Conservation (phyloP, 2,329 filamentous ascomycete species). For the Neocatenulostroma microsporum region DNA sequence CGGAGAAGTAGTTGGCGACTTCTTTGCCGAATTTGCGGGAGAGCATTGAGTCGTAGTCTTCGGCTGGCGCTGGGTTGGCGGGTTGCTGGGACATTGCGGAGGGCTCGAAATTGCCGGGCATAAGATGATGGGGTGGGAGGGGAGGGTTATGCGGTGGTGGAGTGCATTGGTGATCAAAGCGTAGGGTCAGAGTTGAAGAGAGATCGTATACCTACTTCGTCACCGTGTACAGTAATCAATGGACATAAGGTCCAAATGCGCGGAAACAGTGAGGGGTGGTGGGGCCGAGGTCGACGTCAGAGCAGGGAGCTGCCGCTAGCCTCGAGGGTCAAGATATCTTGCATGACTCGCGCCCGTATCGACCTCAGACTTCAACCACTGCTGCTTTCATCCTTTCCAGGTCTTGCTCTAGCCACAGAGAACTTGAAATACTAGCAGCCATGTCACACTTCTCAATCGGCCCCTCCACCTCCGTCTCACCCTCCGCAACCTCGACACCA, state of each 20-base stretch:
- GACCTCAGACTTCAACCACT: neutral
- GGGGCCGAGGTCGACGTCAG: slow-evolving; percentile 1
- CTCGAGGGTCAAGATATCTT: neutral
- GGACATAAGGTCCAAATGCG: neutral
- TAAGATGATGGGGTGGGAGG: neutral
- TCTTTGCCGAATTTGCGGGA: slow-evolving; percentile 71
- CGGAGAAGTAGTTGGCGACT: slow-evolving; percentile 74
- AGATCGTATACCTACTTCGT: neutral
- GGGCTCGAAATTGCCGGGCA: slow-evolving; percentile 8
- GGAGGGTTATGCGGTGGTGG: slow-evolving; percentile 1
- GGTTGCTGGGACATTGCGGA: slow-evolving; percentile 24
- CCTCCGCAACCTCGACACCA: slow-evolving; percentile 33
- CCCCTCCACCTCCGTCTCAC: slow-evolving; percentile 8
- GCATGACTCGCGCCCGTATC: slow-evolving; percentile 1
- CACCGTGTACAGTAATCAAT: slow-evolving; percentile 5
- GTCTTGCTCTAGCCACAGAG: no score
- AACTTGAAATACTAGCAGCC: no score
- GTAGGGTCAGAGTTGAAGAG: neutral
- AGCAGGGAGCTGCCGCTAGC: neutral
- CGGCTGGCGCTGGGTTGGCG: slow-evolving; percentile 49
- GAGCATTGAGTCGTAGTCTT: slow-evolving; percentile 60
- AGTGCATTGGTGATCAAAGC: neutral
- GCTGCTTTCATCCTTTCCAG: no score
- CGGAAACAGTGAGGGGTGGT: neutral
- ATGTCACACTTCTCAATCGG: slow-evolving; percentile 5